Evolutionary conservation across 768 basidiomycete species (phyloP).

Genomic region (Arthromyces matolae): DNA sequence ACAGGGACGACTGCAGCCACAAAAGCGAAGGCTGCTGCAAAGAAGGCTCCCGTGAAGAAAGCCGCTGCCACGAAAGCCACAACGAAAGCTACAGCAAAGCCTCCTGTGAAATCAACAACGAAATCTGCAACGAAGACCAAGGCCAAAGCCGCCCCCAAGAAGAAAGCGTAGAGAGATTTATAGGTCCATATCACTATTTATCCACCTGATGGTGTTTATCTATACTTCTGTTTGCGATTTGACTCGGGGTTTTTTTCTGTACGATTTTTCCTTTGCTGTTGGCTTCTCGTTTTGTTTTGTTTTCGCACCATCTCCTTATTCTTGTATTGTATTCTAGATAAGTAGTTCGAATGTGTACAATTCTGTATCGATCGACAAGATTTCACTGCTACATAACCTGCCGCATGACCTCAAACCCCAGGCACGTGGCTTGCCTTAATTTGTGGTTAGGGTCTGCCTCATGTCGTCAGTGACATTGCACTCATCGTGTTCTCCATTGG

Average conservation of each 20-base stretch:
- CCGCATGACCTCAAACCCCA: constrained; percentile 11
- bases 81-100: constrained; percentile 41
- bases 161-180: constrained; percentile 28
- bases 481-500: too few relatives aligned
- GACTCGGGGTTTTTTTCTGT: too few relatives aligned
- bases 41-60: constrained; percentile 22
- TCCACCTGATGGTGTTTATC: too few relatives aligned
- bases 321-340: too few relatives aligned
- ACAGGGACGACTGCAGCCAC: constrained; percentile 40
- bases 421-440: constrained; percentile 24
- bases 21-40: constrained; percentile 33
- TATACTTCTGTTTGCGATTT: too few relatives aligned
- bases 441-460: constrained; percentile 34
- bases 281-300: too few relatives aligned
- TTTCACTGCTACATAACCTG: too few relatives aligned
- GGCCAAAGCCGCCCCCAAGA: constrained; percentile 30
- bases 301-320: too few relatives aligned
- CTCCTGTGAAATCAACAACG: constrained; percentile 24
- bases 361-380: too few relatives aligned
- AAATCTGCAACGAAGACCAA: constrained; percentile 23
- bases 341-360: too few relatives aligned
- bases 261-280: too few relatives aligned
- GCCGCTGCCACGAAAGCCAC: constrained; percentile 22
- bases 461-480: constrained; percentile 1
- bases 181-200: too few relatives aligned